These are phyloP conservation scores for Phytophthora multivora DNA, from an alignment of 352 stramenopile species.

Conservation along the genomic window DNA sequence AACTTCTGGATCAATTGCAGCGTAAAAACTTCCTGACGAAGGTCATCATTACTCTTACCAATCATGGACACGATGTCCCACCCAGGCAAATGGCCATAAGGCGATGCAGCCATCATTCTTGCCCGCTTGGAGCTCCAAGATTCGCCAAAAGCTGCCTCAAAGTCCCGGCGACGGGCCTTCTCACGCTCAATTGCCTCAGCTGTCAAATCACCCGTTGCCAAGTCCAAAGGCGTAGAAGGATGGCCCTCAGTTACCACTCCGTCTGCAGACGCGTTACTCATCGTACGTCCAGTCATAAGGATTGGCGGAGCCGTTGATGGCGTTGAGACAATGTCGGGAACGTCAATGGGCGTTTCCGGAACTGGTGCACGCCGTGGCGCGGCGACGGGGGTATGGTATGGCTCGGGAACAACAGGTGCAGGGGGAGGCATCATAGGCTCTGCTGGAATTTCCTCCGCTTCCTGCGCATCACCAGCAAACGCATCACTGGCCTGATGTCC, in stretches of 20 bases:
- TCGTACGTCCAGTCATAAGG: constrained; percentile 15
- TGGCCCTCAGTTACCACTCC: not conserved
- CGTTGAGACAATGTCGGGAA: constrained; percentile 58
- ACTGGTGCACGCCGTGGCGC: constrained; percentile 33
- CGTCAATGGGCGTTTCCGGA: constrained; percentile 74
- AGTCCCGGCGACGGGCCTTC: constrained; percentile 76
- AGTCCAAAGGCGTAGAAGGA: constrained; percentile 45
- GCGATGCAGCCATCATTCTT: constrained; percentile 86
- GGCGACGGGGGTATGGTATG: constrained; percentile 20
- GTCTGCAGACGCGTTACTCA: constrained; percentile 14
- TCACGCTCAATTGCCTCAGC: constrained; percentile 84
- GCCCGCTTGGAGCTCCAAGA: constrained; percentile 95
- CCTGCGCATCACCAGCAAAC: constrained; percentile 44
- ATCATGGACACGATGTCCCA: constrained; percentile 98
- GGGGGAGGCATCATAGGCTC: constrained; percentile 13
- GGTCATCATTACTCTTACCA: constrained; percentile 98
- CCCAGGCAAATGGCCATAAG: constrained; percentile 85
- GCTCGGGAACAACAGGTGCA: constrained; percentile 9
- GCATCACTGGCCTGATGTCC: constrained; percentile 68
- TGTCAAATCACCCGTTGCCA: constrained; percentile 59
- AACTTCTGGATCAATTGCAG: constrained; percentile 98
- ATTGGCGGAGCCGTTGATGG: constrained; percentile 43
- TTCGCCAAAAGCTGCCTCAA: constrained; percentile 94
- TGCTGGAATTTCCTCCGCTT: constrained; percentile 29
- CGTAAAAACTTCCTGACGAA: constrained; percentile 99